Percentiles rank a stretch among this genome's conserved stretches.
Conservation (phyloP, 2,329 filamentous ascomycete species). For the Ophiobolus disseminans region DNA sequence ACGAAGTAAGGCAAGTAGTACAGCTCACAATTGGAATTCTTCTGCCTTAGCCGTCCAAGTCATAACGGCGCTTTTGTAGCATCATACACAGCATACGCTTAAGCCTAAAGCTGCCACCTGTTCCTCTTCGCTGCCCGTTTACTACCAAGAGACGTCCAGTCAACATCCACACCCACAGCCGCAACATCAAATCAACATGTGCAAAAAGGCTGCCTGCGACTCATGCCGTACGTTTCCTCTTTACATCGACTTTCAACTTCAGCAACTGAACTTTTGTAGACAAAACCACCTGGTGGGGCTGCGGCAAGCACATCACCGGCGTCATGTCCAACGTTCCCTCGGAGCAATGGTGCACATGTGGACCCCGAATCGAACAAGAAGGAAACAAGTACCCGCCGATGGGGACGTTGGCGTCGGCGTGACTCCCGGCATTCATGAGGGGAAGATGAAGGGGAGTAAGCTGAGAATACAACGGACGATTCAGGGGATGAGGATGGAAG, state of each 20-base stretch:
- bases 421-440: conserved; percentile 25
- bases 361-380: conserved; percentile 66
- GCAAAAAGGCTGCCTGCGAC: conserved; percentile 67
- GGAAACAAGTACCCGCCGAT: conserved; percentile 71
- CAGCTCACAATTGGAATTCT: too few species aligned
- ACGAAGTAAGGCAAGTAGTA: too few species aligned
- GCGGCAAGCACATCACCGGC: conserved; percentile 65
- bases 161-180: neutral
- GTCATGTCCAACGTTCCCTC: conserved; percentile 68
- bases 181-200: conserved; percentile 63
- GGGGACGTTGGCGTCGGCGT: conserved; percentile 50
- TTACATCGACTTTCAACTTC: neutral
- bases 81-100: too few species aligned
- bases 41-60: too few species aligned
- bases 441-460: neutral
- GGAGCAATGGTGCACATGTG: conserved; percentile 69
- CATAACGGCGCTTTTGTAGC: too few species aligned
- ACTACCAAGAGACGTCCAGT: neutral
- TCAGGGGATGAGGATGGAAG: neutral
- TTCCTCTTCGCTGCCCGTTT: neutral
- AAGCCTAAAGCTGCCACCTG: too few species aligned
- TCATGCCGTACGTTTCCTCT: conserved; percentile 64
- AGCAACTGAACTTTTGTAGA: conserved; percentile 39
- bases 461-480: neutral
- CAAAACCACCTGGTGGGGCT: conserved; percentile 70